These are phyloP conservation scores for Dendrobium chrysotoxum DNA, from an alignment of 106 monocot species.

Conservation along the genomic window DNA sequence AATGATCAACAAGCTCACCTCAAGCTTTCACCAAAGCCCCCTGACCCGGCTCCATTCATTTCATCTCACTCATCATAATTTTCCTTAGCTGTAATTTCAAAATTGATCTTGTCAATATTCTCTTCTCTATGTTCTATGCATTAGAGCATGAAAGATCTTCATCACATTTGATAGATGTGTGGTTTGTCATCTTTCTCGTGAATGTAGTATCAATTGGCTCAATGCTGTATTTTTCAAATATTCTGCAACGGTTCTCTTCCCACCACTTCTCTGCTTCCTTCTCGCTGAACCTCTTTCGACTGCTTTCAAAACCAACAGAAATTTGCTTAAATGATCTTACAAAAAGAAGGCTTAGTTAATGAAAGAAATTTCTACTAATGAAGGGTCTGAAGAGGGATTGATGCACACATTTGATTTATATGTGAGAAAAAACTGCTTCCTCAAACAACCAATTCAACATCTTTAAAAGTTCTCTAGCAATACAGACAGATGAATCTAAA, in stretches of 20 bases:
- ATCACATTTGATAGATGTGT: neutral
- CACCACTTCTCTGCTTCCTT: constrained; percentile 81
- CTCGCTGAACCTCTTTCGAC: constrained; percentile 64
- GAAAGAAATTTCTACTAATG: neutral
- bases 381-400: too few species aligned
- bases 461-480: too few species aligned
- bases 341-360: neutral
- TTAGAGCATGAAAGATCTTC: neutral
- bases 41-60: neutral
- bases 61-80: neutral
- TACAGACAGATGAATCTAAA: too few species aligned
- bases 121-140: neutral
- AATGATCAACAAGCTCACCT: neutral
- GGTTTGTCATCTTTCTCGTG: neutral
- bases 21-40: neutral
- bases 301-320: constrained; percentile 13
- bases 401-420: too few species aligned
- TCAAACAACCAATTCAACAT: too few species aligned
- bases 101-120: neutral
- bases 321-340: neutral
- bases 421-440: too few species aligned
- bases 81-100: neutral
- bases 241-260: constrained; percentile 54
- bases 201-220: constrained; percentile 12
- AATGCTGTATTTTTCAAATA: constrained; percentile 40